Conservation (phyloP, 345 rosid species). For the Heritiera littoralis region DNA sequence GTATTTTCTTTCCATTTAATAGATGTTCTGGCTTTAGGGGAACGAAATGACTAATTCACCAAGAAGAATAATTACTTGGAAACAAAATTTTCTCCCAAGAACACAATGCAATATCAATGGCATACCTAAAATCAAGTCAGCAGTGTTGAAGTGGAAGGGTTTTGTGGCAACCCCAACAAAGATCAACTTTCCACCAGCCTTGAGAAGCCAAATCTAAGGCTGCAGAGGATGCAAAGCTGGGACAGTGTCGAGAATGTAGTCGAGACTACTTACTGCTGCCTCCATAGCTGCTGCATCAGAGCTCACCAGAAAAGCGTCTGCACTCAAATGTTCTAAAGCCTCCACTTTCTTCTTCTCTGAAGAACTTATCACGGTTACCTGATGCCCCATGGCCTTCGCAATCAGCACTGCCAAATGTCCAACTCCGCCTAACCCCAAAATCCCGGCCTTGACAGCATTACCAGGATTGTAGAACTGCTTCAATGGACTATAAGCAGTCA, state of each 20-base stretch:
- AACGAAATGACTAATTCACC: too few relatives aligned
- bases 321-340: constrained; percentile 51
- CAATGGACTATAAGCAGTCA: constrained; percentile 57
- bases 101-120: too few relatives aligned
- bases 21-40: too few relatives aligned
- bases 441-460: constrained; percentile 35
- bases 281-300: constrained; percentile 42
- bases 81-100: too few relatives aligned
- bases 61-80: too few relatives aligned
- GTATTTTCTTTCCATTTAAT: too few relatives aligned
- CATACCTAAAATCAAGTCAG: constrained; percentile 27
- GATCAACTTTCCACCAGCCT: constrained; percentile 45
- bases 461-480: constrained; percentile 35
- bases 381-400: constrained; percentile 64
- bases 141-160: constrained; percentile 41
- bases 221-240: constrained; percentile 48
- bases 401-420: constrained; percentile 56
- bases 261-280: constrained; percentile 39
- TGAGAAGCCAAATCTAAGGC: constrained; percentile 44
- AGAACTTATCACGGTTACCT: constrained; percentile 58
- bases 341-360: constrained; percentile 49
- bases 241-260: constrained; percentile 51
- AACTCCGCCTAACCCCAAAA: constrained; percentile 59
- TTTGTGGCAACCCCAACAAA: constrained; percentile 46
- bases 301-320: constrained; percentile 51